phyloP scores from a whole-genome alignment of 169 alveolate species.

The Cryptosporidium ubiquitum region DNA sequence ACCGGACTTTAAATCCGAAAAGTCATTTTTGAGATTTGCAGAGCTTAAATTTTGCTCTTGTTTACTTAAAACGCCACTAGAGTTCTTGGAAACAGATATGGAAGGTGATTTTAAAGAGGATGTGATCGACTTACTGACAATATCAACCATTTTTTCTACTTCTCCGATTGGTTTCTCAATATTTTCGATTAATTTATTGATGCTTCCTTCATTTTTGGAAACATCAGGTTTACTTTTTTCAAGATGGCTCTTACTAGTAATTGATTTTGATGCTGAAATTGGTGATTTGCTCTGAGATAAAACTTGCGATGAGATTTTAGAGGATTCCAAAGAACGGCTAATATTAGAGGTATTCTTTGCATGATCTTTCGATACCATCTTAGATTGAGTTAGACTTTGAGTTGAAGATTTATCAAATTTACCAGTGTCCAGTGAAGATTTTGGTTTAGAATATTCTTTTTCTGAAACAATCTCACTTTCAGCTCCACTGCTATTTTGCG shows the following conservation, averaged over 20 bases:
- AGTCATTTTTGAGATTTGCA: no score
- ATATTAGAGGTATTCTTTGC: neutral
- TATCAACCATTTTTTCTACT: slow-evolving; percentile 18
- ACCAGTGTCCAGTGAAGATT: neutral
- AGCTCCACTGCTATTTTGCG: neutral
- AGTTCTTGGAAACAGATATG: neutral
- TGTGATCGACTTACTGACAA: slow-evolving; percentile 15
- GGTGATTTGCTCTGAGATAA: neutral
- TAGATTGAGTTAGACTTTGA: neutral
- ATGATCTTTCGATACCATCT: neutral
- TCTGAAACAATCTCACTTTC: neutral
- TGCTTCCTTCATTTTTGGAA: slow-evolving; percentile 13
- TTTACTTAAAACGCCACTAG: neutral
- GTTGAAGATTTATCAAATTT: neutral
- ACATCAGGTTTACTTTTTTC: neutral
- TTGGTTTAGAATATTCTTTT: neutral
- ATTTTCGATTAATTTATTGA: slow-evolving; percentile 25
- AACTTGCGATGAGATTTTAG: neutral
- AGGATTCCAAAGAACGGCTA: neutral
- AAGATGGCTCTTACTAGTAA: neutral
- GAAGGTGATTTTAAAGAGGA: slow-evolving; percentile 1
- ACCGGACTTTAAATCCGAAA: neutral
- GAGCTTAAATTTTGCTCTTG: neutral
- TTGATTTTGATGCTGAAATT: neutral
- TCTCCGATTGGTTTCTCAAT: slow-evolving; percentile 55